Evolutionary conservation across 2,329 filamentous ascomycete genomes (phyloP).

Genomic region (Pseudogymnoascus pannorum): DNA sequence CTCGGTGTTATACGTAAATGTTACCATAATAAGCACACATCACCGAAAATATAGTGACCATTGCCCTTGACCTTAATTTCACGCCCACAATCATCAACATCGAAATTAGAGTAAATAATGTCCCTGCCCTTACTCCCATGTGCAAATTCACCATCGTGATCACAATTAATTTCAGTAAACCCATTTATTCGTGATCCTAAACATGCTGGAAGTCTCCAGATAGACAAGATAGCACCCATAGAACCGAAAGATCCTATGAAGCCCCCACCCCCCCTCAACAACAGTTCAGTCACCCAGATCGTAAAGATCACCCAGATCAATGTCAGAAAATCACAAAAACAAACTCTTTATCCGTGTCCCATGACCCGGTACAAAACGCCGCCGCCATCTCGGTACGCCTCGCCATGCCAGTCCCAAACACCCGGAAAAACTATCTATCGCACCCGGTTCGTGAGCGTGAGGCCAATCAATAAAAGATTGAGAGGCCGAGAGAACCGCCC

Average conservation of each 20-base stretch:
- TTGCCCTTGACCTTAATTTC: too few relatives aligned
- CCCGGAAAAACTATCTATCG: too few relatives aligned
- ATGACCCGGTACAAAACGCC: neutral
- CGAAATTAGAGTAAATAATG: too few relatives aligned
- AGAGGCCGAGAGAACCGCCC: neutral
- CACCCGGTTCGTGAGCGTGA: neutral
- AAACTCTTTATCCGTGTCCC: neutral
- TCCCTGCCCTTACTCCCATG: too few relatives aligned
- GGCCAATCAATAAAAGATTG: too few relatives aligned
- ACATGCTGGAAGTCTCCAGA: neutral
- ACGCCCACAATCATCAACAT: too few relatives aligned
- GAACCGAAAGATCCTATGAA: neutral
- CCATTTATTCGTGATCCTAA: neutral
- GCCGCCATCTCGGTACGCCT: neutral
- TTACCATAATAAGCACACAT: neutral
- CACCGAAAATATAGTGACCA: too few relatives aligned
- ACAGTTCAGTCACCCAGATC: neutral
- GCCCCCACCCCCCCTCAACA: neutral
- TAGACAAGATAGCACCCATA: neutral
- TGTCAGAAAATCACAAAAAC: neutral
- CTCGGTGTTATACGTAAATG: neutral
- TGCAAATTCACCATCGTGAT: neutral
- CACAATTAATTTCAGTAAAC: neutral
- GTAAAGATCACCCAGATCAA: neutral
- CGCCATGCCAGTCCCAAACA: neutral